These are phyloP conservation scores for Camellia oleifera DNA, from an alignment of 179 eudicot genomes.

Conservation along the genomic window DNA sequence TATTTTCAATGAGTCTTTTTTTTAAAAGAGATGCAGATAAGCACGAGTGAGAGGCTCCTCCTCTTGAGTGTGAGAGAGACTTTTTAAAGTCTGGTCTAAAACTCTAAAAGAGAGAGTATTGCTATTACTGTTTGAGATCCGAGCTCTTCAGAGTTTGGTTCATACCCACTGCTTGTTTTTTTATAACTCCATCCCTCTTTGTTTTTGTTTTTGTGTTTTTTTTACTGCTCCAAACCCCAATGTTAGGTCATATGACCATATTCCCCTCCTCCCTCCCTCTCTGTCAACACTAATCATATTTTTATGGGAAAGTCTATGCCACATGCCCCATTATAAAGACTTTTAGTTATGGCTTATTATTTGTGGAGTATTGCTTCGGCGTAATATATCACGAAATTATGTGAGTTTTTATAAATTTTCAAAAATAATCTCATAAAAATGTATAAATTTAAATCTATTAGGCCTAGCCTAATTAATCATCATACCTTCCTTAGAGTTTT, in stretches of 20 bases:
- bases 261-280: not conserved
- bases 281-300: not conserved
- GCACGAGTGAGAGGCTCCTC: conserved; percentile 3
- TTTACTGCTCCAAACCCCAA: conserved; percentile 22
- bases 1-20: not conserved
- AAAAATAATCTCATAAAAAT: no score
- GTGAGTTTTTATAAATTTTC: no score
- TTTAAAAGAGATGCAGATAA: not conserved
- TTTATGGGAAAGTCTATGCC: no score
- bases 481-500: no score
- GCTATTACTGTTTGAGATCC: conserved; percentile 24
- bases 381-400: no score
- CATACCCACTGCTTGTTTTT: not conserved
- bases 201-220: not conserved
- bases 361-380: no score
- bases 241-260: conserved; percentile 32
- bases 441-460: no score
- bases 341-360: no score
- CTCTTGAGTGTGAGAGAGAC: not conserved
- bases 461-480: no score
- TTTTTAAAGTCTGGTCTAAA: conserved; percentile 21
- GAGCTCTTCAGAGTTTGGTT: conserved; percentile 19
- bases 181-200: not conserved
- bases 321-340: no score
- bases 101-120: conserved; percentile 14